These are phyloP conservation scores for Arachis monticola DNA, from an alignment of 331 rosid genomes.

Conservation along the genomic window DNA sequence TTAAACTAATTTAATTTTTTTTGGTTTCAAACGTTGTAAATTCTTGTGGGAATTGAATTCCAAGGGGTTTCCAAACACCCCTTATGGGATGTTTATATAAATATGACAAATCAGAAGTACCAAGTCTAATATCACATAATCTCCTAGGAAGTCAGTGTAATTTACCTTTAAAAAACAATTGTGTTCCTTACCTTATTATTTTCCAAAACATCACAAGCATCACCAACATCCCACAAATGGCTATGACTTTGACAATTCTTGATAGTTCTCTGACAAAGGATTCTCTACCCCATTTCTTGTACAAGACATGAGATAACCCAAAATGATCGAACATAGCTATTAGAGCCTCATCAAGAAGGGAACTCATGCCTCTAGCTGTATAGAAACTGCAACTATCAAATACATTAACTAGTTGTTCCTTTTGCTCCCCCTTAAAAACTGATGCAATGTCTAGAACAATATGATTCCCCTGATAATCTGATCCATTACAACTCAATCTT, in stretches of 20 bases:
- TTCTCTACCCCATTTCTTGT: neutral
- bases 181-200: conserved; percentile 12
- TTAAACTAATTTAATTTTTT: too few species aligned
- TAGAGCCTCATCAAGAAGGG: conserved; percentile 29
- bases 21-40: too few species aligned
- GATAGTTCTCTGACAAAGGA: neutral
- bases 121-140: too few species aligned
- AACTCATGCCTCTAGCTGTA: neutral
- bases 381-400: neutral
- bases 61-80: too few species aligned
- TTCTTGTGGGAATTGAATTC: too few species aligned
- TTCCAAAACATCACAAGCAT: neutral
- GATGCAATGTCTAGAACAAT: conserved; percentile 37
- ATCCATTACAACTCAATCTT: conserved; percentile 22
- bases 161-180: too few species aligned
- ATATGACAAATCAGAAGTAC: too few species aligned
- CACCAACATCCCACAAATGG: neutral
- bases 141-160: too few species aligned
- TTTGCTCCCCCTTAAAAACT: neutral
- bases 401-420: neutral
- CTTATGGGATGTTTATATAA: too few species aligned
- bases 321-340: neutral
- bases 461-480: neutral
- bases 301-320: neutral
- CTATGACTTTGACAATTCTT: neutral